These are phyloP conservation scores for Graphilbum ipis-grandicollis DNA, from an alignment of 2,329 filamentous ascomycete genomes.

Conservation along the genomic window DNA sequence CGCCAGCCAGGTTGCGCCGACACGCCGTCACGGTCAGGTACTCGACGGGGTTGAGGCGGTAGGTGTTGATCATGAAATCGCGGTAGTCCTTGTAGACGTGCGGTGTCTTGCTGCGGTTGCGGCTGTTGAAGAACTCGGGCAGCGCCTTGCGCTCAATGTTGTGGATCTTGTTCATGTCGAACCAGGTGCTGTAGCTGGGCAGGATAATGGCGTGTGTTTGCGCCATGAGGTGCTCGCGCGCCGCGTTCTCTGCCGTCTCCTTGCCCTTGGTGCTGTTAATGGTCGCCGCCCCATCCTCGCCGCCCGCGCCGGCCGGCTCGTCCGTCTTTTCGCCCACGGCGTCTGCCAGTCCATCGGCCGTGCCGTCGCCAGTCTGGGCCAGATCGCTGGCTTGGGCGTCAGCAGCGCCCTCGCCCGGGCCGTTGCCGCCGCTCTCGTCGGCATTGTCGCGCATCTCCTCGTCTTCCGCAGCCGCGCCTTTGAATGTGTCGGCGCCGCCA, in stretches of 20 bases:
- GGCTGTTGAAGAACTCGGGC: slow-evolving; percentile 95
- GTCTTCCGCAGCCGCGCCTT: slow-evolving; percentile 52
- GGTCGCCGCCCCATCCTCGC: too few relatives aligned
- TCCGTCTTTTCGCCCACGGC: slow-evolving; percentile 23
- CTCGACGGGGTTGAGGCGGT: slow-evolving; percentile 85
- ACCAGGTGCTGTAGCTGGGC: slow-evolving; percentile 96
- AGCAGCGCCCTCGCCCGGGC: slow-evolving; percentile 2
- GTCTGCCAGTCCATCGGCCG: too few relatives aligned
- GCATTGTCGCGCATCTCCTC: slow-evolving; percentile 60
- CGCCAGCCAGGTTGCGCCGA: slow-evolving; percentile 81
- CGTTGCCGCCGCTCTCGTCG: slow-evolving; percentile 1
- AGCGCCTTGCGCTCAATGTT: slow-evolving; percentile 85
- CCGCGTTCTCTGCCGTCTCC: slow-evolving; percentile 65
- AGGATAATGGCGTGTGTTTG: slow-evolving; percentile 94
- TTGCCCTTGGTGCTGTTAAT: slow-evolving; percentile 50
- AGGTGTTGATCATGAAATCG: slow-evolving; percentile 99
- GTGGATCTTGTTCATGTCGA: slow-evolving; percentile 91
- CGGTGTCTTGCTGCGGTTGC: slow-evolving; percentile 95
- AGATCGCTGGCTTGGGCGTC: neutral
- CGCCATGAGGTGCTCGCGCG: slow-evolving; percentile 77
- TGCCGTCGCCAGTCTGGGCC: too few relatives aligned
- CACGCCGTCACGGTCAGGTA: slow-evolving; percentile 96
- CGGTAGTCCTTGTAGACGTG: slow-evolving; percentile 97
- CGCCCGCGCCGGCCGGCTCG: slow-evolving; percentile 25
- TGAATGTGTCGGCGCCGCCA: slow-evolving; percentile 45